Base-by-base conservation (phyloP, 805 yeast genomes). In the Yarrowia divulgata region DNA sequence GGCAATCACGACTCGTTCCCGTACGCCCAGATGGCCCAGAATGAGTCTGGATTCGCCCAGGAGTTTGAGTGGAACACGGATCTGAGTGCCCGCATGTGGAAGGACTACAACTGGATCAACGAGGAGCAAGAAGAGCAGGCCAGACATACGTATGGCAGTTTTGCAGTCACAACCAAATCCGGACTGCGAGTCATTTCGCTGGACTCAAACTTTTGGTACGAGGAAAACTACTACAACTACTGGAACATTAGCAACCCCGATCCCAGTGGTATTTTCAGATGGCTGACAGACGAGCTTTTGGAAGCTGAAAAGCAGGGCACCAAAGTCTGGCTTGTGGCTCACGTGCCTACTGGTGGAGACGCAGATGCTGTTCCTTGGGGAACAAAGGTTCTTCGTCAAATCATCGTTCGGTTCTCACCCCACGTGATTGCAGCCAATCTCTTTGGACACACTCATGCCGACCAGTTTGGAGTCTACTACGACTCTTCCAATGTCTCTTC, bases 1-100 rank as follows among this genome's bases (percentile, higher is more conserved):
- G 93, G 93, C 39, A 88, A 87, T 75, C 91, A 89, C 77, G 93
- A 89, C 74, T 85, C 88, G 37, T 89, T 83, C 80, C 93, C 93
- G 18, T 86, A 88, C 73, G 89, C 89, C 43, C 91, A 88, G 75
- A 76, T 88, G 70, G 89, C 91, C 2, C 89, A 88, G 68, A 74
- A 79, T 40, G 74, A 76, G 43, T 82, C 84, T 19, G 84, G 85
- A 9, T 84, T 79, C 68, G 74, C 77, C 1, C 77, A 79, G 67
- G 72, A 80, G 73, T 82, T 82, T 70, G 75, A 78, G 14, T 84
- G 84, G 82, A 84, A 85, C 72, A 76, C 80, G 2, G 84, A 84
- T 12, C 75, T 84, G 67, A 79, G 84, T 81, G 81, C 85, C 43
- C 81, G 81, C 32, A 68, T 85, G 69, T 84, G 87, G 87, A 71